Percentiles rank a stretch among this genome's conserved stretches.
These are phyloP conservation scores for Corylus avellana DNA, from an alignment of 306 rosid genomes.

Conservation along the genomic window DNA sequence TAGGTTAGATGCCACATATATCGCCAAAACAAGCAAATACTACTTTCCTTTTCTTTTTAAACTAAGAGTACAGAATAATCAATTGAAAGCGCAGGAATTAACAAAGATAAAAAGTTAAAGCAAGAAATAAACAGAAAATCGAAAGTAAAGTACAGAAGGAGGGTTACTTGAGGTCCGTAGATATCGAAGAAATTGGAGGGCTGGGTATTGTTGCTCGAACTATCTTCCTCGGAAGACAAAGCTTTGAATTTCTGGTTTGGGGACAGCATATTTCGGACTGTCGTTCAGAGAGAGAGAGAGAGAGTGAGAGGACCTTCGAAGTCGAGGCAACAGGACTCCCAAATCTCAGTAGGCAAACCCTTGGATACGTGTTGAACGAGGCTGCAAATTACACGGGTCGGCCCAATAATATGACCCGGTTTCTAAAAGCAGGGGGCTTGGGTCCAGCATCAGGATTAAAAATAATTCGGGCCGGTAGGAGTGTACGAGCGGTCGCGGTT, in stretches of 20 bases:
- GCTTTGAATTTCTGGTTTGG: constrained; percentile 29
- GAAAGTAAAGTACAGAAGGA: neutral
- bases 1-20: too few relatives aligned
- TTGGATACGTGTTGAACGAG: neutral
- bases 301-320: neutral
- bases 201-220: constrained; percentile 28
- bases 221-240: constrained; percentile 34
- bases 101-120: neutral
- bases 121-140: neutral
- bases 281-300: neutral
- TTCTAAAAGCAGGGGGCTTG: too few relatives aligned
- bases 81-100: neutral
- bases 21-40: too few relatives aligned
- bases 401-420: neutral
- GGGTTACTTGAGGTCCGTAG: constrained; percentile 70
- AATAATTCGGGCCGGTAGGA: too few relatives aligned
- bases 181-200: constrained; percentile 56
- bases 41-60: neutral
- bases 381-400: neutral
- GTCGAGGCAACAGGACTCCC: neutral
- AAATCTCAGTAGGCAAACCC: neutral
- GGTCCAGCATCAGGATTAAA: too few relatives aligned
- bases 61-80: neutral
- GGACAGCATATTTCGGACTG: constrained; percentile 43
- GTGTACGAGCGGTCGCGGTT: too few relatives aligned